phyloP scores from a whole-genome alignment of 805 yeast species.

The Candida dajiaensis region DNA sequence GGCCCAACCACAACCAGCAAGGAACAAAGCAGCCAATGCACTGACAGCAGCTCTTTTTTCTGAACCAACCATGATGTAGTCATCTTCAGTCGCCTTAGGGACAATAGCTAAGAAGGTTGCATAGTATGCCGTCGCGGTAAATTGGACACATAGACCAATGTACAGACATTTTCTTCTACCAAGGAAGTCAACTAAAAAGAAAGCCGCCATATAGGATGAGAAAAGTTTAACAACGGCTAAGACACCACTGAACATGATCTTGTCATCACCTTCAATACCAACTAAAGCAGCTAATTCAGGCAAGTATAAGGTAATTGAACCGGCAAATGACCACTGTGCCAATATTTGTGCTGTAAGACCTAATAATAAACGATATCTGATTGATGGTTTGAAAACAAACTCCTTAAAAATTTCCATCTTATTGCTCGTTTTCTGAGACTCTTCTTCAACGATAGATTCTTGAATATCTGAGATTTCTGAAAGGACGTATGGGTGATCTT shows the following conservation, averaged over 20 bases:
- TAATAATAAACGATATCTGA: conserved; percentile 40
- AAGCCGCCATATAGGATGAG: conserved; percentile 43
- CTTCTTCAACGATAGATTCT: conserved; percentile 33
- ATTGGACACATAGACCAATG: conserved; percentile 41
- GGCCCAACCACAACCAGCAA: conserved; percentile 53
- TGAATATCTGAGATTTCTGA: conserved; percentile 47
- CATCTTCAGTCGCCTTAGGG: conserved; percentile 35
- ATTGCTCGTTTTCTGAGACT: conserved; percentile 18
- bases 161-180: conserved; percentile 48
- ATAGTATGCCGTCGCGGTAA: conserved; percentile 37
- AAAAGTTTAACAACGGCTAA: conserved; percentile 48
- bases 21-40: conserved; percentile 45
- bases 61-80: conserved; percentile 25
- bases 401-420: conserved; percentile 27
- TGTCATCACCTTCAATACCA: conserved; percentile 37
- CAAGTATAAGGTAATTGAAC: conserved; percentile 50
- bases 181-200: conserved; percentile 46
- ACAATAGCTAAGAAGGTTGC: conserved; percentile 41
- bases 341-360: conserved; percentile 40
- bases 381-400: conserved; percentile 31
- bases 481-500: conserved; percentile 42
- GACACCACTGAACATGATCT: conserved; percentile 42
- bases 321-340: conserved; percentile 58
- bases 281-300: conserved; percentile 44
- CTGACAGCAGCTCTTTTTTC: conserved; percentile 35